Percentiles rank a stretch among this genome's conserved stretches.
Evolutionary conservation across 2,329 filamentous ascomycete species (phyloP).

Genomic region (Fusarium compactum): DNA sequence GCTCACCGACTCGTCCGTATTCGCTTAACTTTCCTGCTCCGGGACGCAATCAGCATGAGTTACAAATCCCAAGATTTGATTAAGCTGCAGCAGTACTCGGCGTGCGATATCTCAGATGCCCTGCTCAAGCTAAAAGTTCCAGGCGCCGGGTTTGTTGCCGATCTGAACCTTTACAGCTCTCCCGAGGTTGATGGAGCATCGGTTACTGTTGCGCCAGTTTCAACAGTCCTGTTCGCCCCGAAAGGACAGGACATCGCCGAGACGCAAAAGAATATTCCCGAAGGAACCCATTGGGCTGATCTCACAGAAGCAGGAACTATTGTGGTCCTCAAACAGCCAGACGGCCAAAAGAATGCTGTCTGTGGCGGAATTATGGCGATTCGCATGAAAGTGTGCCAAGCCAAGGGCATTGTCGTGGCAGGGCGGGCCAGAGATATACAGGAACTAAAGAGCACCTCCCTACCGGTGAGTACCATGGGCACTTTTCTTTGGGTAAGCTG

Average conservation of each 20-base stretch:
- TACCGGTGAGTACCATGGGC: constrained; percentile 63
- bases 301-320: constrained; percentile 69
- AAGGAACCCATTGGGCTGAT: constrained; percentile 76
- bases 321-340: constrained; percentile 74
- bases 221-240: constrained; percentile 72
- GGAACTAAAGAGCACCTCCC: constrained; percentile 65
- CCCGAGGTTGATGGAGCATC: constrained; percentile 41
- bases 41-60: constrained; percentile 39
- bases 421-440: constrained; percentile 75
- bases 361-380: constrained; percentile 82
- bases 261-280: constrained; percentile 63
- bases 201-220: constrained; percentile 64
- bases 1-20: constrained; percentile 34
- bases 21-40: constrained; percentile 20
- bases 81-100: constrained; percentile 55
- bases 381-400: constrained; percentile 72
- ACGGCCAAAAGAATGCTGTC: constrained; percentile 74
- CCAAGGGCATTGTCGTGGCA: constrained; percentile 72
- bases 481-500: constrained; percentile 24
- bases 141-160: constrained; percentile 74
- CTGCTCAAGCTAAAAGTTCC: constrained; percentile 76
- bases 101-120: constrained; percentile 77
- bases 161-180: constrained; percentile 58
- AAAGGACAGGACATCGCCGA: constrained; percentile 60
- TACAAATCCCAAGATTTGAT: constrained; percentile 42